Evolutionary conservation across 441 rosid species (phyloP), one percentile per base, ranked within the genome.

Genomic region (Gossypium davidsonii): DNA sequence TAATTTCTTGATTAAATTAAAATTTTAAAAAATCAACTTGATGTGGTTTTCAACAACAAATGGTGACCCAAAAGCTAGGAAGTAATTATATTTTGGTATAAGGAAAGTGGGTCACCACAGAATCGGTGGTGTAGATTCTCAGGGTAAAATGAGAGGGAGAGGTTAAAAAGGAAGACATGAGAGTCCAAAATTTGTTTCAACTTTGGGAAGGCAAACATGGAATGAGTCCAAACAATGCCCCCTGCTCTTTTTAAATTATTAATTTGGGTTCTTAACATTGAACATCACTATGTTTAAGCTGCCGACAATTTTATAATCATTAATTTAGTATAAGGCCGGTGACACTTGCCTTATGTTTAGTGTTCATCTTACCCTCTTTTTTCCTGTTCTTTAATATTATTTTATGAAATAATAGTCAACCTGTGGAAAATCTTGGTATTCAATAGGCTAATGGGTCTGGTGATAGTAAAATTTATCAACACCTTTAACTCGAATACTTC

Each of bases 61-160:
- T 31, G 7, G 49, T 31, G 5, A 31, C 59, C 49, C 42, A 3
- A 69, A 28, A 23, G 14, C 15, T 5, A 20, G 49, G 52, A 6
- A 18, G 17, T 25, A 65, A 1, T 11, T 46, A 18, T 18, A 2
- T 10, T 11, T 55, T 4, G 39, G 7, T 7, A 3, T 0, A 10
- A 9, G 15, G 2, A 15, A 15, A 53, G 6, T 44, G 4, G 39
- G 65, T 15, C 57, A 48, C 65, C 42, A 23, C 63, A 6, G 71
- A 56, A 79, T 72, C 82, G 18, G 34, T 4, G 25, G 72, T 48
- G 66, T 14, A 67, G 77, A 79, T 72, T 62, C 70, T 31, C 52
- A 10, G 17, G 25, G 55, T 20, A 37, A 34, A 71, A n/a, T 15
- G 46, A 48, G 28, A 17, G 75, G 59, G 75, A 72, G 44, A 56